Evolutionary conservation across 331 rosid genomes (phyloP), one percentile per base, ranked within the genome.

Genomic region (Dryas integrifolia): DNA sequence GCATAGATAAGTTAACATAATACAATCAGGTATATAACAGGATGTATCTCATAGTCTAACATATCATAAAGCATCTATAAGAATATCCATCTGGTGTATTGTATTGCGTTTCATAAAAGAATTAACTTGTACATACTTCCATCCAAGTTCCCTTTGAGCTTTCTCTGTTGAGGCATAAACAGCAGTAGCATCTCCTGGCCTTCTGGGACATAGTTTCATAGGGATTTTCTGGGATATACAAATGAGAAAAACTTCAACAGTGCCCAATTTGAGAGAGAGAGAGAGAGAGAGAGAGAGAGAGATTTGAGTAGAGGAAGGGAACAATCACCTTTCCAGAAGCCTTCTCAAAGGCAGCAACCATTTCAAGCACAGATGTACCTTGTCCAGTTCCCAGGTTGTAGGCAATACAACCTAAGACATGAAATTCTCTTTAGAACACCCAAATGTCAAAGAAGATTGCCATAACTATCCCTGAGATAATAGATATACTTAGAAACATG

Each of bases 131-230:
- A 76, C 97, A 21, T 88, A 94, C 97, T 81, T 91, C 97, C 98
- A 94, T 39, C 86, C 86, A 48, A 94, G 96, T 78, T 94, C 98
- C 78, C 71, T 80, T 82, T 79, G 84, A 59, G 98, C 98, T 75
- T 88, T 89, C 77, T 79, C 87, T 3, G 97, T 94, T n/a, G 96
- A 89, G 41, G 98, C 98, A 81, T 91, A 94, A 74, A 94, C 97
- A 48, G 83, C 92, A 1, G 92, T 89, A 43, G 96, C 97, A 82
- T 94, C 98, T 59, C 98, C 97, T 1, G 92, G 82, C 64, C 98
- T 89, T 82, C 95, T 86, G 5, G 90, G 90, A 77, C 96, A 91
- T 75, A 81, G 66, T 74, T 91, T 91, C 5, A 82, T 6, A 0
- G 96, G 92, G 76, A 94, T 94, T 88, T 89, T 88, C 98, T 94